Base-by-base conservation (phyloP, 139 green algal species). In the Closterium sp. region DNA sequence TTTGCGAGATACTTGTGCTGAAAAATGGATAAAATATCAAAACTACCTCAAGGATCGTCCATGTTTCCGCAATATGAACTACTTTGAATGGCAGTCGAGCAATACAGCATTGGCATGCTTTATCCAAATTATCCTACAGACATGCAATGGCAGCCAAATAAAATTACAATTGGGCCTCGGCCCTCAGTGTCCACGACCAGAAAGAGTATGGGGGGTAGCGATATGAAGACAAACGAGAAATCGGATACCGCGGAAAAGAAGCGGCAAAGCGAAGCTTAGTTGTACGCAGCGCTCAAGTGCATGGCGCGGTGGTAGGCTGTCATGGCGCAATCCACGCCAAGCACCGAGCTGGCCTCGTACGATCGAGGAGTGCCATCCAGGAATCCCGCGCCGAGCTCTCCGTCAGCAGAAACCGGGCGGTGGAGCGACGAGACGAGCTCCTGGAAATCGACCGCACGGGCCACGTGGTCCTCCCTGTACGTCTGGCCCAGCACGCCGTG, bases 341-440 rank as follows among this genome's bases (percentile, higher is more conserved):
- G 69, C 3, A 91, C n/a, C 19, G 38, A 31, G 0, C 23, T 19
- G 23, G 19, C 36, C 34, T 85, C 84, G 89, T 91, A 91, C 6
- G 35, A 28, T 5, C 34, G 43, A 2, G 89, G 89, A 30, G 84
- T 88, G 33, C 89, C 89, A 83, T 91, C 89, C n/a, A 91, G 89
- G 69, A 91, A 91, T 28, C 89, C 89, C 64, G n/a, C 34, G 84
- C 89, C 89, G 9, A 33, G 25, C 69, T 84, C 25, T 8, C 89
- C 89, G n/a, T 91, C 89, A 33, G 89, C 89, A 33, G 38, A 31
- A 8, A 91, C 38, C 23, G 66, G 89, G 23, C 19, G 36, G 28
- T 34, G 16, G 21, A 91, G 30, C 30, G 33, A 32, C 25, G 35
- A 33, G 19, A 87, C 89, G 34, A 91, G 25, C 69, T 89, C 23